Evolutionary conservation across 2,329 filamentous ascomycete species (phyloP), one percentile per base, ranked within the genome.

Genomic region (Pseudocercospora musae): DNA sequence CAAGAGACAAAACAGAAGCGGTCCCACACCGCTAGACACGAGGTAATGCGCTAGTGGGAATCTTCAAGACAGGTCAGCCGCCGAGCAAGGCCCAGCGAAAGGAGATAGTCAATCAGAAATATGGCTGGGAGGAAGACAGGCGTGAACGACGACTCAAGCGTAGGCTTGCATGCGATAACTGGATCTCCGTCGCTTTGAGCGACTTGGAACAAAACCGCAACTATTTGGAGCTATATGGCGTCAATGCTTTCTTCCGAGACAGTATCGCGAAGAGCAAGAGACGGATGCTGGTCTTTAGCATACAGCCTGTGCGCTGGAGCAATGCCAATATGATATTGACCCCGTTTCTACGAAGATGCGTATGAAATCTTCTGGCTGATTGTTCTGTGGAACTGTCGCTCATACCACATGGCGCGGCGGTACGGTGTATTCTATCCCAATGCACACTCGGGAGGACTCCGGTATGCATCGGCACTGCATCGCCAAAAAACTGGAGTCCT

Each of bases 41-140:
- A 11, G 49, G 21, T 3, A 49, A 62, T 46, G 56, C 48, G 15
- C 56, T 44, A 11, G 60, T 62, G n/a, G 60, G 60, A 13, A 10
- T 10, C 7, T 59, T 56, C 56, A 62, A 62, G 60, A 62, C 60
- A 25, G 37, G 55, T 23, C 4, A 49, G 11, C 60, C 60, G 11
- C 60, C 60, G 6, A 62, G 59, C 40, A 62, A 62, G 31, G 49
- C 56, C 18, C 60, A 62, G 56, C 50, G 60, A 5, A 59, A 55
- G 21, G 18, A 46, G 37, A 62, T 62, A 33, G 33, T 20, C 11
- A 33, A 46, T 6, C 48, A 62, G 10, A 58, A 21, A n/a, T 23
- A 59, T 23, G 56, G 54, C 3, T 62, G 60, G 60, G 60, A 62
- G 49, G 25, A 59, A 42, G 57, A 59, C 13, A 40, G 60, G 25